A percentile compares a stretch with the other conserved stretches of the same genome.
Evolutionary conservation across 352 stramenopile species (phyloP).

Genomic region (Blastocystis sp.): DNA sequence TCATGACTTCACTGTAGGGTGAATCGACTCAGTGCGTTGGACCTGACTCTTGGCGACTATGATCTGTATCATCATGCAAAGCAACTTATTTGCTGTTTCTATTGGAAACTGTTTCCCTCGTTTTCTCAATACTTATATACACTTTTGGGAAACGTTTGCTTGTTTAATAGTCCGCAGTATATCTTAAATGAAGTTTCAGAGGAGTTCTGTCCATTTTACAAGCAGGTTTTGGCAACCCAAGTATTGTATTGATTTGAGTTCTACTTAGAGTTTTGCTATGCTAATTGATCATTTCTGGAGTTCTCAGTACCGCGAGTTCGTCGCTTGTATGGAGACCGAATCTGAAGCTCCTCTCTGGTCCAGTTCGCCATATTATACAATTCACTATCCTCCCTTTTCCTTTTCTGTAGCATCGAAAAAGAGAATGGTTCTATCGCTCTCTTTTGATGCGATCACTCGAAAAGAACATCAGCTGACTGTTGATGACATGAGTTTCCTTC

Average conservation of each 20-base stretch:
- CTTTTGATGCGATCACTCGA: not conserved
- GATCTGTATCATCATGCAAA: not conserved
- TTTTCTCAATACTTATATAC: slow-evolving; percentile 26
- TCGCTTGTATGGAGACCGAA: not conserved
- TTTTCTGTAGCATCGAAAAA: not conserved
- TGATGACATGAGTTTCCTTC: not conserved
- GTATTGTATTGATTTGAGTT: not conserved
- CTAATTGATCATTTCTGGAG: slow-evolving; percentile 45
- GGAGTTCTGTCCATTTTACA: not conserved
- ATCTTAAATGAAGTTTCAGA: not conserved
- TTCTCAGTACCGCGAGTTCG: not conserved
- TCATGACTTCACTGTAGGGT: not conserved
- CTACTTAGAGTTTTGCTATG: slow-evolving; percentile 27
- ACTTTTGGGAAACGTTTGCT: not conserved
- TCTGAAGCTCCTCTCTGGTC: not conserved
- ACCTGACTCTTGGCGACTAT: not conserved
- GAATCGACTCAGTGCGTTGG: not conserved
- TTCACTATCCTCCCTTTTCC: not conserved
- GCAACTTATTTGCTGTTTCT: not conserved
- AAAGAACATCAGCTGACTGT: not conserved
- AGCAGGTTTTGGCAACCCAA: not conserved
- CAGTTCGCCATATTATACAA: not conserved
- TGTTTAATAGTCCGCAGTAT: slow-evolving; percentile 15
- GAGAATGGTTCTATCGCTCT: not conserved
- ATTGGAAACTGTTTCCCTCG: not conserved